These are phyloP conservation scores for Mycotypha africana DNA, from an alignment of 371 early-diverging fungal species.

Conservation along the genomic window DNA sequence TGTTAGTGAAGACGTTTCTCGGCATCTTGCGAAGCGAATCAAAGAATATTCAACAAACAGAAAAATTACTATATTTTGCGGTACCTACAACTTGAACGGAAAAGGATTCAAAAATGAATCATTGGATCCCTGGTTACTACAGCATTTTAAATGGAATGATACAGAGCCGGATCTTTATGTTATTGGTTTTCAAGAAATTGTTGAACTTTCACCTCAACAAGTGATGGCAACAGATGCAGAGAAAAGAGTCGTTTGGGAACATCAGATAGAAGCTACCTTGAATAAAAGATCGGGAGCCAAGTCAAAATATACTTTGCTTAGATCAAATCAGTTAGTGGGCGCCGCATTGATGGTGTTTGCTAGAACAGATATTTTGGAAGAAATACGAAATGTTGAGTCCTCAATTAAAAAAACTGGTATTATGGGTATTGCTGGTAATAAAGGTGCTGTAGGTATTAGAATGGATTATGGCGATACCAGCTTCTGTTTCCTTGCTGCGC, in stretches of 20 bases:
- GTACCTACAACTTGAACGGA: slow-evolving; percentile 94
- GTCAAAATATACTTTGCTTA: slow-evolving; percentile 65
- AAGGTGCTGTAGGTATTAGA: slow-evolving; percentile 86
- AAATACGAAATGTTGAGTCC: slow-evolving; percentile 82
- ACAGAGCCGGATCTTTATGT: slow-evolving; percentile 77
- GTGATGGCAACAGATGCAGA: slow-evolving; percentile 77
- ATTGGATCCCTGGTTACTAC: slow-evolving; percentile 62
- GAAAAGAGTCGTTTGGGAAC: slow-evolving; percentile 60
- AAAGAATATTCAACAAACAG: slow-evolving; percentile 51
- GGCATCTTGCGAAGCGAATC: slow-evolving; percentile 43
- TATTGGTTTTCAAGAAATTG: slow-evolving; percentile 93
- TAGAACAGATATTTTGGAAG: slow-evolving; percentile 53
- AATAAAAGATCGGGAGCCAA: slow-evolving; percentile 31
- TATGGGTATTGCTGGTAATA: slow-evolving; percentile 83
- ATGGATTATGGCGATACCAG: slow-evolving; percentile 82
- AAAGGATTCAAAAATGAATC: slow-evolving; percentile 59
- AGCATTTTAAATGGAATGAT: slow-evolving; percentile 36
- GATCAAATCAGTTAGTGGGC: slow-evolving; percentile 86
- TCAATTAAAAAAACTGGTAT: slow-evolving; percentile 81
- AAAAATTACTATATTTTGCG: slow-evolving; percentile 62
- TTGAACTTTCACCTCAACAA: slow-evolving; percentile 83
- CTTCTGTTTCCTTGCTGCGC: slow-evolving; percentile 86
- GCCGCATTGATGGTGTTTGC: slow-evolving; percentile 81
- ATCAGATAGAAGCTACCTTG: slow-evolving; percentile 53
- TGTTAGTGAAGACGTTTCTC: slow-evolving; percentile 51